phyloP scores from a whole-genome alignment of 169 alveolate species.

The Blepharisma undulans region DNA sequence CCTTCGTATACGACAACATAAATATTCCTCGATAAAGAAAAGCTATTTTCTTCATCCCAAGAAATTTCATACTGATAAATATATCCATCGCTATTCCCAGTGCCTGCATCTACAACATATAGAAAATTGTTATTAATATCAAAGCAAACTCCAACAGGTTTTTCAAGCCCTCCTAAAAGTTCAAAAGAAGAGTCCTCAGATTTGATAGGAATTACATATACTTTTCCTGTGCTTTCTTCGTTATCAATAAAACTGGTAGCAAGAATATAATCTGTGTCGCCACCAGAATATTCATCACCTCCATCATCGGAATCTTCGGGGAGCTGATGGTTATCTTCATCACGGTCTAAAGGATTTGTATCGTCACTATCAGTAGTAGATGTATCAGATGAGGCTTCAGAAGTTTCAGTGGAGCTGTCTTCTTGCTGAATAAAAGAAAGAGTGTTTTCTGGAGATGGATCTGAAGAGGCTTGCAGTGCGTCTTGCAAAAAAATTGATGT shows the following conservation, averaged over 20 bases:
- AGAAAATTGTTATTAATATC: constrained; percentile 36
- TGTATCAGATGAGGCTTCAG: neutral
- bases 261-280: neutral
- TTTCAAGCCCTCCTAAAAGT: neutral
- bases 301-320: neutral
- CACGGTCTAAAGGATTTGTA: neutral
- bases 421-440: neutral
- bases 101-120: constrained; percentile 29
- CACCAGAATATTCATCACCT: constrained; percentile 23
- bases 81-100: neutral
- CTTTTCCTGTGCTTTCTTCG: constrained; percentile 29
- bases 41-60: neutral
- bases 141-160: constrained; percentile 34
- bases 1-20: constrained; percentile 23
- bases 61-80: constrained; percentile 23
- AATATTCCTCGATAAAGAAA: neutral
- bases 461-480: neutral
- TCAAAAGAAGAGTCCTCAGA: neutral
- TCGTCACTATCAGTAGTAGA: neutral
- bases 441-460: neutral
- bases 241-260: neutral
- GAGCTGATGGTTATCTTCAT: neutral
- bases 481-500: neutral
- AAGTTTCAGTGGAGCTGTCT: neutral
- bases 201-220: constrained; percentile 8